Evolutionary conservation across 179 eudicot genomes (phyloP).

Genomic region (Monotropa hypopitys): DNA sequence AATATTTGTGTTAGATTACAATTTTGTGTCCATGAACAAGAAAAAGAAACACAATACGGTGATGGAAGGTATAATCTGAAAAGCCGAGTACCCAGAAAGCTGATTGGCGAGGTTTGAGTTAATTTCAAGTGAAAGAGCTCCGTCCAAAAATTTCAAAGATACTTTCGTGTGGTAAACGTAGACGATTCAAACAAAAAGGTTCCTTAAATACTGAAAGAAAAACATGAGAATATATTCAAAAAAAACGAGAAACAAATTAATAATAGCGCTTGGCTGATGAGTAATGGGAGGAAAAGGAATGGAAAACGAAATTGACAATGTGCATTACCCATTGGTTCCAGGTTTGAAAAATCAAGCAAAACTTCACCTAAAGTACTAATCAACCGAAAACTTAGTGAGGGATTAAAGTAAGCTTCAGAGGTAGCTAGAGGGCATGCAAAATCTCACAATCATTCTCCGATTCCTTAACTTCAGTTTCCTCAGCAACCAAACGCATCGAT

Average conservation of each 20-base stretch:
- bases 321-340: background rate
- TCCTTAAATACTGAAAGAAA: background rate
- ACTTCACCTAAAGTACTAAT: background rate
- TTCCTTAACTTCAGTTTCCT: background rate
- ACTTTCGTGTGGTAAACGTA: background rate
- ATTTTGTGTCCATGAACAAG: background rate
- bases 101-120: background rate
- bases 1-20: background rate
- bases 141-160: background rate
- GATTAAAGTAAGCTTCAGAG: background rate
- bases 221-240: background rate
- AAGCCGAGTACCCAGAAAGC: background rate
- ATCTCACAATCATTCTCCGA: background rate
- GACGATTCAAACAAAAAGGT: background rate
- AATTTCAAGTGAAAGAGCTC: background rate
- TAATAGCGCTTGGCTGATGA: background rate
- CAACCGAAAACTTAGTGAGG: background rate
- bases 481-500: conserved; percentile 1
- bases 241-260: background rate
- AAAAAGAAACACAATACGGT: background rate
- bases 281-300: background rate
- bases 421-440: background rate
- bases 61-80: background rate
- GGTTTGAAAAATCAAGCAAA: background rate
- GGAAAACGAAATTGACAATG: background rate